Conservation (phyloP, 2,329 filamentous ascomycete species). For the Xenosphaeropsis pyriputrescens region DNA sequence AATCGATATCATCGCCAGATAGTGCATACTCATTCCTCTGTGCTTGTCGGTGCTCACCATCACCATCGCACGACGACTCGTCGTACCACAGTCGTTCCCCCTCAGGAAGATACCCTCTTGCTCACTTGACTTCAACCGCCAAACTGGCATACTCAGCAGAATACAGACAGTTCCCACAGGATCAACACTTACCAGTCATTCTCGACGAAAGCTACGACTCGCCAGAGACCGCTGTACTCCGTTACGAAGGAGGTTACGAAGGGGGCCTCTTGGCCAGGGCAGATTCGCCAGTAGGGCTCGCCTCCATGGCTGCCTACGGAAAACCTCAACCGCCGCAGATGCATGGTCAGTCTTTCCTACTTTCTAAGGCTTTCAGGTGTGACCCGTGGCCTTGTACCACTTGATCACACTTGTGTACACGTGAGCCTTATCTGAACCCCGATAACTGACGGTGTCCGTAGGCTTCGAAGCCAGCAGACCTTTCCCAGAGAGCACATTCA, state of each 20-base stretch:
- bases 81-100: neutral
- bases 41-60: neutral
- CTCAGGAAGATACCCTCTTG: neutral
- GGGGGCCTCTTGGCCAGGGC: conserved; percentile 18
- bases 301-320: conserved; percentile 71
- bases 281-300: conserved; percentile 17
- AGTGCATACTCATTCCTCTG: neutral
- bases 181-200: conserved; percentile 17
- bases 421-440: conserved; percentile 6
- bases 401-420: neutral
- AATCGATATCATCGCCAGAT: neutral
- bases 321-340: conserved; percentile 64
- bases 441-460: conserved; percentile 3
- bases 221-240: conserved; percentile 18
- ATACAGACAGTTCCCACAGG: conserved; percentile 11
- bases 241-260: conserved; percentile 19
- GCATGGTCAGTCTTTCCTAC: conserved; percentile 52
- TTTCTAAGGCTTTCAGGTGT: neutral
- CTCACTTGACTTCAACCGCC: conserved; percentile 10
- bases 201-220: conserved; percentile 19
- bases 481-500: conserved; percentile 25
- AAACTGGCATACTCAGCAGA: conserved; percentile 18
- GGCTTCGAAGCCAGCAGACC: conserved; percentile 16
- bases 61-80: neutral
- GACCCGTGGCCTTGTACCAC: neutral